Evolutionary conservation across 2,329 filamentous ascomycete species (phyloP), one percentile per base, ranked within the genome.

Genomic region (Decorospora gaudefroyi): DNA sequence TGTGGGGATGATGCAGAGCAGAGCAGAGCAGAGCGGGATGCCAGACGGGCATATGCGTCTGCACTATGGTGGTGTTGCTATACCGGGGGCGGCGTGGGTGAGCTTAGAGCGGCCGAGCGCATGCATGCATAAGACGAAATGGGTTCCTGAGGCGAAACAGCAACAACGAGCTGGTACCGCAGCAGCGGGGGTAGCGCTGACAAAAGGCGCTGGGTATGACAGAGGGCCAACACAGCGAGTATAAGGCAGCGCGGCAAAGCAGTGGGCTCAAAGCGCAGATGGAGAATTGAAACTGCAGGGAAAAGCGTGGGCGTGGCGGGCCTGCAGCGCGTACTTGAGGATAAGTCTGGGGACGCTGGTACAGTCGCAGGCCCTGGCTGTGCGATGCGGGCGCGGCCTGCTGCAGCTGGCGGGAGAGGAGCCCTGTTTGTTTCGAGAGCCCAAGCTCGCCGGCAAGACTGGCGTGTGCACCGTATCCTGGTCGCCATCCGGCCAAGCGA

Each of bases 51-150:
- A 68, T 69, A 57, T 67, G 66, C 62, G 55, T 49, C 41, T 65
- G 64, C 58, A 53, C 47, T 37, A n/a, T n/a, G n/a, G 50, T 57
- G 42, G 50, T 53, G 52, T 36, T 57, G 54, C 47, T 60, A 62
- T 61, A 57, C 58, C 59, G 61, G 52, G n/a, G 58, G 56, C 40
- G 61, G 53, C 41, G 57, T 61, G 52, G 55, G 58, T 59, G 59
- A 64, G 48, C 55, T 68, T 62, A 64, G 54, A 51, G 46, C 45
- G 57, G 59, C 53, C 49, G 62, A 52, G 57, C 57, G 67, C 65
- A 68, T 70, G 65, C 67, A 70, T 70, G 68, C 67, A 71, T 67
- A 57, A 62, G 58, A 50, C 46, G 62, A 51, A 55, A 35, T 43
- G 60, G 60, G 59, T 62, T 62, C 61, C 58, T 64, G 62, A 68